Evolutionary conservation across 495 filamentous ascomycete species (phyloP).

Genomic region (Achaetomiella virescens): DNA sequence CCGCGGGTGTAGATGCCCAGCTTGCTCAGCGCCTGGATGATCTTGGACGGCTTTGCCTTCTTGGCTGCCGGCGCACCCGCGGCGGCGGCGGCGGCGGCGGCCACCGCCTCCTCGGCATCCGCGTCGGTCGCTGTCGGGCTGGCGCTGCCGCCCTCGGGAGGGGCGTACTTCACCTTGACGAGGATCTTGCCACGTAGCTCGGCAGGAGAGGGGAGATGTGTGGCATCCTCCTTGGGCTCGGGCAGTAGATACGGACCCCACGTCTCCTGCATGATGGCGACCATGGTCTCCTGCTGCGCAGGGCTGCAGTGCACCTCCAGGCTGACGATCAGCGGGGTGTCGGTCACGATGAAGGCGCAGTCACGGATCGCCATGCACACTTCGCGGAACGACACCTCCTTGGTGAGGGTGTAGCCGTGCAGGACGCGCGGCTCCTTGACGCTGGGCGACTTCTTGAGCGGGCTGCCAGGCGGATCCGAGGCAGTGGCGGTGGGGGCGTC

Average conservation of each 20-base stretch:
- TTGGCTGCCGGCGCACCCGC: slow-evolving; percentile 22
- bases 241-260: slow-evolving; percentile 69
- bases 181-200: slow-evolving; percentile 72
- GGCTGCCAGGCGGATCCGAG: background rate
- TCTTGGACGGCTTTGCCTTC: slow-evolving; percentile 54
- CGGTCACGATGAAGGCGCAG: slow-evolving; percentile 62
- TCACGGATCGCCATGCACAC: slow-evolving; percentile 77
- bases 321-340: slow-evolving; percentile 81
- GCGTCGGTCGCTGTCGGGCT: background rate
- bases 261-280: slow-evolving; percentile 75
- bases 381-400: slow-evolving; percentile 74
- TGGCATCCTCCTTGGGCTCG: slow-evolving; percentile 41
- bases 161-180: slow-evolving; percentile 78
- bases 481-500: slow-evolving; percentile 25
- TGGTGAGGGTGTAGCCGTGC: slow-evolving; percentile 87
- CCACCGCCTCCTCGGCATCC: background rate
- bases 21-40: slow-evolving; percentile 64
- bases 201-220: slow-evolving; percentile 55
- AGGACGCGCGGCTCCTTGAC: slow-evolving; percentile 66
- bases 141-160: slow-evolving; percentile 32
- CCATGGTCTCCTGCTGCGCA: slow-evolving; percentile 81
- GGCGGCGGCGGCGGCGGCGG: slow-evolving; percentile 19
- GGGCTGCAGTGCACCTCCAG: slow-evolving; percentile 78
- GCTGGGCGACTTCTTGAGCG: slow-evolving; percentile 10
- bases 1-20: slow-evolving; percentile 78